A percentile compares a stretch with the other conserved stretches of the same genome.
Evolutionary conservation across 2,329 filamentous ascomycete genomes (phyloP).

Genomic region (Trichoderma sp.): DNA sequence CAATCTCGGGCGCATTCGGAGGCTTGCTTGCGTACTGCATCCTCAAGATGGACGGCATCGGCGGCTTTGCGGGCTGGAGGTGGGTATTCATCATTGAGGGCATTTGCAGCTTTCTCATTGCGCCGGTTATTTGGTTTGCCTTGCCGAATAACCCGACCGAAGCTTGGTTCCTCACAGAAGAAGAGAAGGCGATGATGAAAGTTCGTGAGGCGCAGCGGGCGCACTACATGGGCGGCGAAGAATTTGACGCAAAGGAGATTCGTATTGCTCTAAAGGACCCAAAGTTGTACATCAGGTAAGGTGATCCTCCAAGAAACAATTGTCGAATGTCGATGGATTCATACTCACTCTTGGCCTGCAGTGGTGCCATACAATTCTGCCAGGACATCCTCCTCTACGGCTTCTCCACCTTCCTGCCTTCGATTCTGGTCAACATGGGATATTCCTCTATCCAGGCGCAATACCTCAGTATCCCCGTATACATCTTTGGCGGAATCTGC

Average conservation of each 20-base stretch:
- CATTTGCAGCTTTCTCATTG: slow-evolving; percentile 46
- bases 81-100: slow-evolving; percentile 56
- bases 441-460: slow-evolving; percentile 54
- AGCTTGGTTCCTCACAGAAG: slow-evolving; percentile 51
- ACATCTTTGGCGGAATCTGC: slow-evolving; percentile 49
- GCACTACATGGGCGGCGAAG: slow-evolving; percentile 51
- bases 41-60: slow-evolving; percentile 48
- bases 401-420: slow-evolving; percentile 60
- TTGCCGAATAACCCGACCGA: slow-evolving; percentile 49
- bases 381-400: slow-evolving; percentile 56
- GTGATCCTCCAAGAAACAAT: neutral
- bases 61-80: slow-evolving; percentile 49
- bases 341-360: neutral
- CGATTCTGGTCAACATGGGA: slow-evolving; percentile 55
- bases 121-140: slow-evolving; percentile 47
- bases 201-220: slow-evolving; percentile 47
- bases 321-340: neutral
- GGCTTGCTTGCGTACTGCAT: slow-evolving; percentile 51
- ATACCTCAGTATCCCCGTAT: slow-evolving; percentile 59
- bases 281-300: slow-evolving; percentile 52
- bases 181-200: slow-evolving; percentile 54
- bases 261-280: slow-evolving; percentile 49
- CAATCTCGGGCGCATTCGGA: slow-evolving; percentile 47
- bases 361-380: slow-evolving; percentile 51
- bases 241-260: slow-evolving; percentile 55